phyloP scores from a whole-genome alignment of 2,329 filamentous ascomycete species.

The Lecanicillium sp. region DNA sequence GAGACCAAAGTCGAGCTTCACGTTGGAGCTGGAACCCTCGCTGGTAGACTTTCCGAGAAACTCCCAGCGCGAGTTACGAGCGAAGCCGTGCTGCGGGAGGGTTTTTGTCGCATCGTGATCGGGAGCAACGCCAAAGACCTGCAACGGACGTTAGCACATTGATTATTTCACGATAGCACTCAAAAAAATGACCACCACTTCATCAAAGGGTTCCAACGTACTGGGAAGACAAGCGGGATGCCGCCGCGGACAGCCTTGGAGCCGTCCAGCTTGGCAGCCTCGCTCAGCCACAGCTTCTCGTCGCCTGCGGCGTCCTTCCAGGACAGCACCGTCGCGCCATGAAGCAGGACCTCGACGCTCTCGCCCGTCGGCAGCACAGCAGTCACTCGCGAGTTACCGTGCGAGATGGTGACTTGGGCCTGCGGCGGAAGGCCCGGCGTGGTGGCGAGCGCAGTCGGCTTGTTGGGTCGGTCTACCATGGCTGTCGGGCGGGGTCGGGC shows the following conservation, averaged over 20 bases:
- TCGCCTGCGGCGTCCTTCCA: constrained; percentile 77
- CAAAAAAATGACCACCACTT: too few species aligned
- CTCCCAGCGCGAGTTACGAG: constrained; percentile 84
- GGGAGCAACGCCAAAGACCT: constrained; percentile 82
- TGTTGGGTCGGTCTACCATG: constrained; percentile 81
- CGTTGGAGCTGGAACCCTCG: constrained; percentile 49
- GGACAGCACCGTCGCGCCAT: constrained; percentile 84
- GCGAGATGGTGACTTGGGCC: constrained; percentile 65
- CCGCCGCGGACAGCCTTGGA: constrained; percentile 85
- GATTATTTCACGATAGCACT: too few species aligned
- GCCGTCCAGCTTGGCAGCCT: constrained; percentile 74
- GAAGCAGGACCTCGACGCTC: constrained; percentile 77
- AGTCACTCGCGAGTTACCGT: constrained; percentile 64
- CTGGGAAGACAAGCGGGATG: constrained; percentile 88
- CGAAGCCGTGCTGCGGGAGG: constrained; percentile 92
- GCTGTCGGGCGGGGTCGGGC: neutral
- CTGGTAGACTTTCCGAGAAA: constrained; percentile 75
- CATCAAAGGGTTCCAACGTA: too few species aligned
- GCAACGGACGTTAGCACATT: neutral
- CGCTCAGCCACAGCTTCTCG: constrained; percentile 83
- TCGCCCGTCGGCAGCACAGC: constrained; percentile 81
- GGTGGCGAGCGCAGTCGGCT: constrained; percentile 67
- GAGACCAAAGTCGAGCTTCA: constrained; percentile 95
- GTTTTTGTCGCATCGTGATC: constrained; percentile 67
- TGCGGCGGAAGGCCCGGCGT: constrained; percentile 68